Evolutionary conservation across 2,329 filamentous ascomycete genomes (phyloP).

Genomic region (Fusarium nelsonii): DNA sequence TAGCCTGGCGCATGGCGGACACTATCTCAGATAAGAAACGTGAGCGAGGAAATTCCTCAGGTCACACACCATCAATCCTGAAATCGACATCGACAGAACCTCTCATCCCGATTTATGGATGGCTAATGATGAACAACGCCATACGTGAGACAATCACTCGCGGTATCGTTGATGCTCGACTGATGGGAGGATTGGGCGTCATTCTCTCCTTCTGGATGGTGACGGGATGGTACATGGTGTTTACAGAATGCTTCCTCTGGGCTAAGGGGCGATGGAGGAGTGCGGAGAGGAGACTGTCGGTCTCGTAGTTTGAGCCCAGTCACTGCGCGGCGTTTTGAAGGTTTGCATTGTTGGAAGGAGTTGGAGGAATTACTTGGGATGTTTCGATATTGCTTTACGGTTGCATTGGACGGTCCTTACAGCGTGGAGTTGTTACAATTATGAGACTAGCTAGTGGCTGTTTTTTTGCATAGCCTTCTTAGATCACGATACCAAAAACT

Average conservation of each 20-base stretch:
- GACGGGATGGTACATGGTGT: constrained; percentile 62
- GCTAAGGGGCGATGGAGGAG: constrained; percentile 51
- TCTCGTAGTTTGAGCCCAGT: constrained; percentile 21
- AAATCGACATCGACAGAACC: constrained; percentile 46
- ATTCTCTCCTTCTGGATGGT: constrained; percentile 64
- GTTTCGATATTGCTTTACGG: constrained; percentile 14
- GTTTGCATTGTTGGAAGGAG: constrained; percentile 14
- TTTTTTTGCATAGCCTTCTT: constrained; percentile 17
- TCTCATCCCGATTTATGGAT: constrained; percentile 58
- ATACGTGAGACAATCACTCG: constrained; percentile 53
- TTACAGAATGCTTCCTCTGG: constrained; percentile 61
- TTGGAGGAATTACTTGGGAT: constrained; percentile 8
- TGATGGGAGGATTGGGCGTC: constrained; percentile 60
- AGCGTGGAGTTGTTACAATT: constrained; percentile 19
- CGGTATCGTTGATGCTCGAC: constrained; percentile 58
- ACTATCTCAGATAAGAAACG: constrained; percentile 61
- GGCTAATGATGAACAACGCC: constrained; percentile 58
- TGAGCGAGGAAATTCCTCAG: constrained; percentile 43
- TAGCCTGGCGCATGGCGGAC: constrained; percentile 72
- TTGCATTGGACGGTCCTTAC: constrained; percentile 29
- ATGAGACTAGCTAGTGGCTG: constrained; percentile 4
- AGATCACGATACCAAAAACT: constrained; percentile 41
- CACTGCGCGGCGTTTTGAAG: constrained; percentile 6
- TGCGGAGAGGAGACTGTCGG: constrained; percentile 44
- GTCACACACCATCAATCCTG: constrained; percentile 24